phyloP scores from a whole-genome alignment of 225 moss, liverwort and hornwort species.

The Marchantia polymorpha region DNA sequence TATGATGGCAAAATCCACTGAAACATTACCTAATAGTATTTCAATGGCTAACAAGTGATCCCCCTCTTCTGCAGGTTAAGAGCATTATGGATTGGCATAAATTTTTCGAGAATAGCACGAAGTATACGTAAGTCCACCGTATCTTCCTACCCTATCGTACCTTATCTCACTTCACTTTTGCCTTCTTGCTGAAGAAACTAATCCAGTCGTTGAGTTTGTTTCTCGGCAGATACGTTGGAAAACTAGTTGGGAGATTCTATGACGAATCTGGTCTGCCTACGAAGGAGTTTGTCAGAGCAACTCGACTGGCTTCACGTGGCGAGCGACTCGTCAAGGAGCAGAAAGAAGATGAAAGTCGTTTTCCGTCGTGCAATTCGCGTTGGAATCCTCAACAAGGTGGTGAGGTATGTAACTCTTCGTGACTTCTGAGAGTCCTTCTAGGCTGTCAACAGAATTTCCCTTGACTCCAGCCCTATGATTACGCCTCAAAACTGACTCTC shows the following conservation, averaged over 20 bases:
- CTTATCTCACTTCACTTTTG: not conserved
- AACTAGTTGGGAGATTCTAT: conserved; percentile 71
- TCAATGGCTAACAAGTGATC: not conserved
- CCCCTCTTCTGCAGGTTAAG: conserved; percentile 62
- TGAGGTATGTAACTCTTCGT: conserved; percentile 45
- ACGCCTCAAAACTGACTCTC: not conserved
- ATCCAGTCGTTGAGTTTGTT: not conserved
- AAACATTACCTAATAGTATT: not conserved
- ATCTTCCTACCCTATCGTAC: not conserved
- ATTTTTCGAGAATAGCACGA: conserved; percentile 64
- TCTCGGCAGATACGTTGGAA: conserved; percentile 69
- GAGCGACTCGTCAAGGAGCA: conserved; percentile 50
- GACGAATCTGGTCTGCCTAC: conserved; percentile 68
- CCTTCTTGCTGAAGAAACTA: not conserved
- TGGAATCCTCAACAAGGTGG: conserved; percentile 74
- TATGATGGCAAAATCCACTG: not conserved
- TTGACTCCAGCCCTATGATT: not conserved
- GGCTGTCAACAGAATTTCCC: not conserved
- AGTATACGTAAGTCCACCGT: conserved; percentile 60
- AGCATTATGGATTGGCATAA: conserved; percentile 80
- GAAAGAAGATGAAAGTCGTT: conserved; percentile 60
- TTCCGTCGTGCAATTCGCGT: conserved; percentile 83
- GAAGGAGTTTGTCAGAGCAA: conserved; percentile 43
- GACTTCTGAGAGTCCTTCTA: not conserved
- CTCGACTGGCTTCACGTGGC: conserved; percentile 52